Conservation (phyloP, 192 early-diverging fungal genomes). For the Coemansia aciculifera region DNA sequence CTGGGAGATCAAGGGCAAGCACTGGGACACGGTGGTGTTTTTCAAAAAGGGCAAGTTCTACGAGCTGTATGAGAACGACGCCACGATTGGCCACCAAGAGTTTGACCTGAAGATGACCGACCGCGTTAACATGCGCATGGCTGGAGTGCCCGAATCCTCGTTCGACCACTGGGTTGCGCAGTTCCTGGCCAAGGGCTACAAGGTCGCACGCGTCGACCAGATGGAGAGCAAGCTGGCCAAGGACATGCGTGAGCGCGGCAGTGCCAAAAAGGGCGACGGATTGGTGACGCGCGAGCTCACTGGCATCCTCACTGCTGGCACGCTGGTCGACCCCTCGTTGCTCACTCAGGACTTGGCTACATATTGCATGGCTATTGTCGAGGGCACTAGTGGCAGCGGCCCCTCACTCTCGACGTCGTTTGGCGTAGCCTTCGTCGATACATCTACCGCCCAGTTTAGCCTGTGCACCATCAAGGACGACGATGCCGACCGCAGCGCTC, state of each 20-base stretch:
- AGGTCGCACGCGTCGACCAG: constrained; percentile 96
- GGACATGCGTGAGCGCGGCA: constrained; percentile 77
- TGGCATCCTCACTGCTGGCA: constrained; percentile 84
- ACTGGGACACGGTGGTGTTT: constrained; percentile 96
- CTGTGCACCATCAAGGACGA: constrained; percentile 73
- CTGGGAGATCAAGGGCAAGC: constrained; percentile 95
- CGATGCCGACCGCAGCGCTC: constrained; percentile 80
- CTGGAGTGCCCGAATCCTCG: constrained; percentile 90
- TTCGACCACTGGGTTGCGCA: constrained; percentile 96
- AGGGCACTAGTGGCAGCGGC: constrained; percentile 33
- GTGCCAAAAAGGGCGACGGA: constrained; percentile 63
- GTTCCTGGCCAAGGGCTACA: constrained; percentile 94
- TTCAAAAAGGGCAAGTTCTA: constrained; percentile 99
- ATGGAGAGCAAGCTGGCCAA: constrained; percentile 95
- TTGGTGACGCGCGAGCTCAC: constrained; percentile 86
- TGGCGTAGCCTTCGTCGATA: constrained; percentile 94
- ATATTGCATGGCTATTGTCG: constrained; percentile 95
- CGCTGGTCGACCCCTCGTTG: constrained; percentile 84
- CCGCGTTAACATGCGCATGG: constrained; percentile 98
- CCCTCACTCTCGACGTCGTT: constrained; percentile 57
- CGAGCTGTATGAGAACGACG: constrained; percentile 99
- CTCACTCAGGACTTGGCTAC: constrained; percentile 89
- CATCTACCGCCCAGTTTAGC: constrained; percentile 89
- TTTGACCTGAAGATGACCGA: constrained; percentile 97
- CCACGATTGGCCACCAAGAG: constrained; percentile 91